Percentiles rank a stretch among this genome's conserved stretches.
These are phyloP conservation scores for Coniochaeta sp. DNA, from an alignment of 2,329 filamentous ascomycete species.

Conservation along the genomic window DNA sequence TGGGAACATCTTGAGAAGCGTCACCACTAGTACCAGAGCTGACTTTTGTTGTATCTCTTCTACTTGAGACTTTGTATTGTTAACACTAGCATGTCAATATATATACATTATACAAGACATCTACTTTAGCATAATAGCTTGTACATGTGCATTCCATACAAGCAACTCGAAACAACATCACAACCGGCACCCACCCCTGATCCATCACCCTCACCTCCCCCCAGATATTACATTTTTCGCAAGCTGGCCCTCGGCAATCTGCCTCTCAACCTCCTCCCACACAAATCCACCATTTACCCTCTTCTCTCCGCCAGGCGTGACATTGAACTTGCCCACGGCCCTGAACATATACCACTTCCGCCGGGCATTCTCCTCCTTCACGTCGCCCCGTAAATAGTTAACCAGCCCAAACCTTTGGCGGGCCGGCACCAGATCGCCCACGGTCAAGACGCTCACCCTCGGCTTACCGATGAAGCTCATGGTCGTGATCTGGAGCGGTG, in stretches of 20 bases:
- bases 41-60: too few relatives aligned
- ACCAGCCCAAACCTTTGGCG: conserved; percentile 27
- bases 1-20: too few relatives aligned
- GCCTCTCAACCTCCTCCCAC: conserved; percentile 24
- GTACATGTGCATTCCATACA: not conserved
- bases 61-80: too few relatives aligned
- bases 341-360: conserved; percentile 28
- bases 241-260: not conserved
- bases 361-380: conserved; percentile 2
- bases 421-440: conserved; percentile 24
- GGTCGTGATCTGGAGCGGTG: conserved; percentile 44
- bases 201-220: not conserved
- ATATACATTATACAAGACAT: not conserved
- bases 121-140: not conserved
- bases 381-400: conserved; percentile 21
- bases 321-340: conserved; percentile 26
- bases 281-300: conserved; percentile 23
- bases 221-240: too few relatives aligned
- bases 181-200: not conserved
- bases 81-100: too few relatives aligned
- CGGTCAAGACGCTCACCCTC: conserved; percentile 25
- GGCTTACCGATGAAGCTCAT: conserved; percentile 49
- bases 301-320: conserved; percentile 16
- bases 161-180: not conserved
- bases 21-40: too few relatives aligned